Evolutionary conservation across 768 basidiomycete genomes (phyloP), one percentile per base, ranked within the genome.

Genomic region (Boletus tylopilopsis): DNA sequence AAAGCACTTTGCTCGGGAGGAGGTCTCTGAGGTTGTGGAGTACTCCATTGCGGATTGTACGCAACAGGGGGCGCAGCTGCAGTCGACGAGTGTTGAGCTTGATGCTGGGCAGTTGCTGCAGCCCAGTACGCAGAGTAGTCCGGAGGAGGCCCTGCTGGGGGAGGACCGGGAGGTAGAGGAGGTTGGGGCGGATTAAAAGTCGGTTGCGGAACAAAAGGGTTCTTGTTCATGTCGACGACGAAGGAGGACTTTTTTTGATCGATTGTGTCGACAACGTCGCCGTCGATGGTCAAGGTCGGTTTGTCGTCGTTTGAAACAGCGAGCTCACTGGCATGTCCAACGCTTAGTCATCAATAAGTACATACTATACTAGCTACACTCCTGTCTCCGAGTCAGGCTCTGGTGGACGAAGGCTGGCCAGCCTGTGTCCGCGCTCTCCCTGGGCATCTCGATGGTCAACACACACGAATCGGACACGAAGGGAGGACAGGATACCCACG

Each of bases 121-220:
- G 81, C 76, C 85, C 87, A 90, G 71, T 90, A 91, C 0, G 80
- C 84, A 42, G 83, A 77, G 63, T 90, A 92, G 65, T 90, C 87
- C 39, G 81, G 81, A 37, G 84, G 80, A 53, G 83, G 79, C 53
- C 82, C 84, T 45, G 83, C 76, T 5, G 86, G 86, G 4, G 86
- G 85, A 37, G 84, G 87, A 9, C 86, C 87, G n/a, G 87, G 85
- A 42, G 88, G 88, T 35, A 89, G 72, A 36, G 87, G 88, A 3
- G 87, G 85, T 59, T 88, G 86, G 39, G 81, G 84, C 23, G 83
- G 78, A 13, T 80, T 77, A 62, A 85, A 89, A 34, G 76, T 74
- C 12, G 84, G 79, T 40, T 81, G 79, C 18, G 85, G 83, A 51
- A 83, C 76, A 57, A 90, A 90, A 0, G 88, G 88, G 66, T 90